Evolutionary conservation across 345 rosid genomes (phyloP).

Genomic region (Jatropha curcas): DNA sequence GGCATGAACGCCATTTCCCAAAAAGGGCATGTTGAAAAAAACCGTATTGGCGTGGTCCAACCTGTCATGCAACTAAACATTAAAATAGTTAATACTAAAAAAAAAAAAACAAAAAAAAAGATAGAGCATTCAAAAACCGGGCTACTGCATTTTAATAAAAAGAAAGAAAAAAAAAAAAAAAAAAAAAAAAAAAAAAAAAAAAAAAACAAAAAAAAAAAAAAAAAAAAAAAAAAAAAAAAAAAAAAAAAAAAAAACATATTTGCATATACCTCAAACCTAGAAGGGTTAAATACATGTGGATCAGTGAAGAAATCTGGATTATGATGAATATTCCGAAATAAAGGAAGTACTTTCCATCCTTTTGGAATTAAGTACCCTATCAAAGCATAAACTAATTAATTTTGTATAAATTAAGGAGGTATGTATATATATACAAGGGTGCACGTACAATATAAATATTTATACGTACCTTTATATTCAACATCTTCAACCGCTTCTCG

Average conservation of each 20-base stretch:
- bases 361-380: conserved; percentile 84
- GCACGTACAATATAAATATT: no score
- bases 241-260: no score
- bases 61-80: conserved; percentile 17
- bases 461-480: conserved; percentile 39
- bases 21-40: conserved; percentile 53
- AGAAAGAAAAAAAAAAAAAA: no score
- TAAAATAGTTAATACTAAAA: not conserved
- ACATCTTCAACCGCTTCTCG: conserved; percentile 89
- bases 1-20: conserved; percentile 54
- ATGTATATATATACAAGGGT: no score
- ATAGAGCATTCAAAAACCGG: no score
- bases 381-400: no score
- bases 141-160: no score
- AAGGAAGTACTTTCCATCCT: conserved; percentile 95
- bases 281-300: conserved; percentile 78
- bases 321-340: conserved; percentile 88
- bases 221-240: not conserved
- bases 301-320: conserved; percentile 61
- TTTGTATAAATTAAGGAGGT: no score
- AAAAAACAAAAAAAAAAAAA: not conserved
- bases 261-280: conserved; percentile 71
- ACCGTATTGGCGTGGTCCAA: conserved; percentile 41
- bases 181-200: not conserved
- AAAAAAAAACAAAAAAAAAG: not conserved